A percentile compares a stretch with the other conserved stretches of the same genome.
These are phyloP conservation scores for Angophora floribunda DNA, from an alignment of 345 rosid species.

Conservation along the genomic window DNA sequence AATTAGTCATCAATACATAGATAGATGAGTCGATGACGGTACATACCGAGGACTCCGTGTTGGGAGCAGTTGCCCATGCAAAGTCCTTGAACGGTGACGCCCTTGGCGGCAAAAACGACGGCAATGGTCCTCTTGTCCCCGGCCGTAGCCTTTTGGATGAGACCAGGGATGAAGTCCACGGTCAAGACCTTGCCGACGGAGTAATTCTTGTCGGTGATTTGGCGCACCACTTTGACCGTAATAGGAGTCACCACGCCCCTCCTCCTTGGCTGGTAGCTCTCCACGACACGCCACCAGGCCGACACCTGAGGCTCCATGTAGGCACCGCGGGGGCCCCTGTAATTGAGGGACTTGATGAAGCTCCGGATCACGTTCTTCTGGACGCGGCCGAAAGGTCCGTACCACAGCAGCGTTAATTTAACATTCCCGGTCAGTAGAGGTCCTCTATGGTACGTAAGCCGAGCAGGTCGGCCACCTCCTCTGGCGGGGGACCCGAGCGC, in stretches of 20 bases:
- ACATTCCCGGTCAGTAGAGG: conserved; percentile 13
- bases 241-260: conserved; percentile 5
- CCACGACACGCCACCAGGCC: conserved; percentile 21
- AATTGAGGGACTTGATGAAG: conserved; percentile 13
- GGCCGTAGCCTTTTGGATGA: conserved; percentile 9
- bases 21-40: neutral
- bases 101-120: conserved; percentile 31
- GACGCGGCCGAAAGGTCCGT: conserved; percentile 14
- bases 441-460: conserved; percentile 15
- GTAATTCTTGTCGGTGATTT: conserved; percentile 13
- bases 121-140: conserved; percentile 18
- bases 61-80: conserved; percentile 46
- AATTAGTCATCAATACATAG: too few species aligned
- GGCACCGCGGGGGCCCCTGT: neutral
- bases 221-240: conserved; percentile 22
- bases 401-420: conserved; percentile 15
- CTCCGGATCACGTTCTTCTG: conserved; percentile 7
- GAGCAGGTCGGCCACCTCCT: neutral
- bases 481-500: neutral
- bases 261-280: conserved; percentile 28
- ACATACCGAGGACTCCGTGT: conserved; percentile 14
- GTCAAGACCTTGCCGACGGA: conserved; percentile 35
- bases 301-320: conserved; percentile 12
- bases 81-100: conserved; percentile 29
- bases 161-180: conserved; percentile 4